A percentile compares a stretch with the other conserved stretches of the same genome.
Evolutionary conservation across 495 filamentous ascomycete genomes (phyloP).

Genomic region (Lasiosphaeria miniovina): DNA sequence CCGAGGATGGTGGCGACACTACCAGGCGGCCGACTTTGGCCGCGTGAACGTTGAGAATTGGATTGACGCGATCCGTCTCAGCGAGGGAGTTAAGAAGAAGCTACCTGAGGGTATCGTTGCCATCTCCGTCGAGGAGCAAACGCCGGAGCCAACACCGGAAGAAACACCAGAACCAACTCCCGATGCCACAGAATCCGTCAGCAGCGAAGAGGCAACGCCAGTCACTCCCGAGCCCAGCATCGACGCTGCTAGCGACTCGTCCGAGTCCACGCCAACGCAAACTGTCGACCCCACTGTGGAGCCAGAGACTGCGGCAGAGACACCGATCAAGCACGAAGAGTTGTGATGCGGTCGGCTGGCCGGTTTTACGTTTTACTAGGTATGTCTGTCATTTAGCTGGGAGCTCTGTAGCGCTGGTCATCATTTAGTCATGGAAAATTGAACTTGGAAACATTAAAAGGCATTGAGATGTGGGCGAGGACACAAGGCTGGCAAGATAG

Average conservation of each 20-base stretch:
- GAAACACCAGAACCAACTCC: constrained; percentile 34
- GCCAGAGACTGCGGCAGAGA: constrained; percentile 29
- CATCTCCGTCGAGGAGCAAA: constrained; percentile 49
- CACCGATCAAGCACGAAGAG: constrained; percentile 39
- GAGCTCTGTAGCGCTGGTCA: constrained; percentile 1
- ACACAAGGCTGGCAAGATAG: constrained; percentile 6
- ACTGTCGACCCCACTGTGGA: constrained; percentile 30
- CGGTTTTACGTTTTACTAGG: background rate
- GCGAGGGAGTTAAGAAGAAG: constrained; percentile 78
- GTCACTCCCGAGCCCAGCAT: constrained; percentile 38
- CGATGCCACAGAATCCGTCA: constrained; percentile 34
- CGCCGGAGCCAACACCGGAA: constrained; percentile 37
- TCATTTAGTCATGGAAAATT: background rate
- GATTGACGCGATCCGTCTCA: constrained; percentile 84
- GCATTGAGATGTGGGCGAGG: background rate
- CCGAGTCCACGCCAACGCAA: constrained; percentile 26
- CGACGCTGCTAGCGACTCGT: constrained; percentile 25
- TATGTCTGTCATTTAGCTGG: constrained; percentile 2
- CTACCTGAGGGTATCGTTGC: constrained; percentile 72
- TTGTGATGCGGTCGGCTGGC: constrained; percentile 29
- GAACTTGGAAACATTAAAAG: background rate
- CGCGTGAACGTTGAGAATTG: constrained; percentile 68
- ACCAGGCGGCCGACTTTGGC: constrained; percentile 55
- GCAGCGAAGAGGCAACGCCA: constrained; percentile 25
- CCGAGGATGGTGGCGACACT: constrained; percentile 80